Percentiles rank a stretch among this genome's conserved stretches.
Conservation (phyloP, 176 grass and related monocot genomes). For the Oryza meridionalis region DNA sequence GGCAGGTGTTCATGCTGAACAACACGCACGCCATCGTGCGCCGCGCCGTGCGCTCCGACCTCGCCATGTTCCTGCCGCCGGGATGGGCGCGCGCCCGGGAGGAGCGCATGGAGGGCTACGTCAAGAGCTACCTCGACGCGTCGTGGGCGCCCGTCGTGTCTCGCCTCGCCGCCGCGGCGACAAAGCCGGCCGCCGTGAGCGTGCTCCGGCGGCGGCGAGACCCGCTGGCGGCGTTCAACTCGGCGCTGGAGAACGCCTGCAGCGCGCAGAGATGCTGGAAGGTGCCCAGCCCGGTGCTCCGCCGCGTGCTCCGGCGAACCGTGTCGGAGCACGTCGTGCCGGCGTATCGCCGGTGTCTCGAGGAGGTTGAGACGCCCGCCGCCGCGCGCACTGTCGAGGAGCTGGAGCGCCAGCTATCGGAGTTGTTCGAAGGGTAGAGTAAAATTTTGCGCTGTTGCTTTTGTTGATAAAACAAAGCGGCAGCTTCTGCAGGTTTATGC, state of each 20-base stretch:
- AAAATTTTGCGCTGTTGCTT: not conserved
- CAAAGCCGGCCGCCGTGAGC: not conserved
- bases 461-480: too few relatives aligned
- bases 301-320: conserved; percentile 5
- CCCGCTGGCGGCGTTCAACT: conserved; percentile 28
- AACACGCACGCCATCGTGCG: conserved; percentile 46
- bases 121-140: conserved; percentile 23
- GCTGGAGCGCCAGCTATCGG: conserved; percentile 30
- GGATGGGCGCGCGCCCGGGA: conserved; percentile 33
- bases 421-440: conserved; percentile 44
- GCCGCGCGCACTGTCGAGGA: conserved; percentile 21
- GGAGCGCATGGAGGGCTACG: conserved; percentile 37
- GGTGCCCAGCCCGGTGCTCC: conserved; percentile 37
- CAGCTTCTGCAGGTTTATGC: too few relatives aligned
- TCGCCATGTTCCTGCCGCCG: conserved; percentile 38
- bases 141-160: conserved; percentile 37
- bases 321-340: conserved; percentile 27
- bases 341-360: conserved; percentile 31
- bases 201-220: not conserved
- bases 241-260: conserved; percentile 45
- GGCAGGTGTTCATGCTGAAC: conserved; percentile 56
- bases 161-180: not conserved
- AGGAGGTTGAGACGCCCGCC: not conserved
- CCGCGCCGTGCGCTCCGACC: conserved; percentile 43
- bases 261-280: conserved; percentile 46